A percentile compares a stretch with the other conserved stretches of the same genome.
Evolutionary conservation across 257 asterid species (phyloP).

Genomic region (Solanum pennellii): DNA sequence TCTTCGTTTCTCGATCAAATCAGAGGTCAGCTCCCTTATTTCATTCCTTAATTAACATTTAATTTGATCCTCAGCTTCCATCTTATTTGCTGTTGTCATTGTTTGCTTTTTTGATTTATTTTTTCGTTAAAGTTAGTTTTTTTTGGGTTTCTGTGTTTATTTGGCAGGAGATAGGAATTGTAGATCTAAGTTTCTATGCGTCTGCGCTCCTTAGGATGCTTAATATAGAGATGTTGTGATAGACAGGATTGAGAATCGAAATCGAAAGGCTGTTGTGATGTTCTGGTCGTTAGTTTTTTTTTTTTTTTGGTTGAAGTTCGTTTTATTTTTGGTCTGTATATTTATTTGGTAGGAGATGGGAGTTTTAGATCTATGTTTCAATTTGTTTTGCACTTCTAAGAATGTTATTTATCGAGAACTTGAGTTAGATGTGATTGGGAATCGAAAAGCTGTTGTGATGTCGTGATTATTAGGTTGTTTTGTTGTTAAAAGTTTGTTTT

Average conservation of each 20-base stretch:
- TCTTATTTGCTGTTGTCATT: background rate
- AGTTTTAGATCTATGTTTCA: background rate
- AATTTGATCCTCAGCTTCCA: background rate
- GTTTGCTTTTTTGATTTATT: background rate
- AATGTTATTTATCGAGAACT: background rate
- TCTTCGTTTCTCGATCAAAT: constrained; percentile 26
- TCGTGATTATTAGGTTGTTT: background rate
- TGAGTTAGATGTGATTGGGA: background rate
- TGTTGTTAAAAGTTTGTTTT: background rate
- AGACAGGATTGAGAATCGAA: background rate
- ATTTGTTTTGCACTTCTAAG: background rate
- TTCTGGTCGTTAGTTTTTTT: background rate
- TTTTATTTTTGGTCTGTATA: background rate
- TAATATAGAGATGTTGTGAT: background rate
- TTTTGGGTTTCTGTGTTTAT: background rate
- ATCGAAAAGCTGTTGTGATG: background rate
- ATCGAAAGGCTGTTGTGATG: background rate
- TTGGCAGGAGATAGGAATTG: background rate
- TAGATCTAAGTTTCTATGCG: background rate
- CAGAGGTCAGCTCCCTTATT: constrained; percentile 28
- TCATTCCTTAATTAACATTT: background rate
- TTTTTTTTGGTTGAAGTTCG: background rate
- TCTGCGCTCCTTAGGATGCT: background rate
- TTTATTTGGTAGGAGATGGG: background rate
- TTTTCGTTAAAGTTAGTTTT: background rate